These are phyloP conservation scores for Magnolia changhungtana DNA, from an alignment of 164 flowering plant genomes.

Conservation along the genomic window DNA sequence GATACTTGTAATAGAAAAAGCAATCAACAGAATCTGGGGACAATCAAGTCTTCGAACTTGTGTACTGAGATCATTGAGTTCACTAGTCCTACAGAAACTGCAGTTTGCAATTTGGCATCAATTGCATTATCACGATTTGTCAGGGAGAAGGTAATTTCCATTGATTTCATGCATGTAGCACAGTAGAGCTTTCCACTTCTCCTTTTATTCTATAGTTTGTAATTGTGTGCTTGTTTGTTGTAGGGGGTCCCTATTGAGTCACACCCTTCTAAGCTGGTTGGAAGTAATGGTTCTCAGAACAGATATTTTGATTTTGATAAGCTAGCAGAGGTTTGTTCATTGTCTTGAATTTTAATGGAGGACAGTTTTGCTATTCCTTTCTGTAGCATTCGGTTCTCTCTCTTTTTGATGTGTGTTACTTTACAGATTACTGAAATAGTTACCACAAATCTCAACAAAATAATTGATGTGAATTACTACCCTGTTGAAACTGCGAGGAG, in stretches of 20 bases:
- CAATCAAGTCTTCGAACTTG: constrained; percentile 92
- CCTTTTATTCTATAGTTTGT: not conserved
- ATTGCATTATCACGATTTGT: constrained; percentile 96
- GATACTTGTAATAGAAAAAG: constrained; percentile 93
- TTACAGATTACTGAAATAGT: constrained; percentile 65
- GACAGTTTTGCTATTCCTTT: constrained; percentile 7
- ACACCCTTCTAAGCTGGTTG: constrained; percentile 83
- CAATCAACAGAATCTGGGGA: constrained; percentile 94
- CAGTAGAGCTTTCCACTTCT: not conserved
- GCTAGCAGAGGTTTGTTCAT: constrained; percentile 72
- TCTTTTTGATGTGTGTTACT: constrained; percentile 2
- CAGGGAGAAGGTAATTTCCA: constrained; percentile 62
- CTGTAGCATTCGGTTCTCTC: not conserved
- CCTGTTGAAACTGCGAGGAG: constrained; percentile 92
- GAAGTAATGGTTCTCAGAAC: constrained; percentile 68
- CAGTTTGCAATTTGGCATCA: constrained; percentile 97
- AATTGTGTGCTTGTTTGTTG: constrained; percentile 2
- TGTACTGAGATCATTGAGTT: constrained; percentile 95
- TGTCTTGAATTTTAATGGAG: not conserved
- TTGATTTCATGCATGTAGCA: not conserved
- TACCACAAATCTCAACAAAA: constrained; percentile 82
- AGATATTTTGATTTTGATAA: constrained; percentile 93
- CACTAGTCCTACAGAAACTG: constrained; percentile 93
- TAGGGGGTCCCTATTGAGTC: constrained; percentile 82
- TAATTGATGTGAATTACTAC: constrained; percentile 89